These are phyloP conservation scores for Tilletia walkeri DNA, from an alignment of 1,284 basidiomycete genomes.

Conservation along the genomic window DNA sequence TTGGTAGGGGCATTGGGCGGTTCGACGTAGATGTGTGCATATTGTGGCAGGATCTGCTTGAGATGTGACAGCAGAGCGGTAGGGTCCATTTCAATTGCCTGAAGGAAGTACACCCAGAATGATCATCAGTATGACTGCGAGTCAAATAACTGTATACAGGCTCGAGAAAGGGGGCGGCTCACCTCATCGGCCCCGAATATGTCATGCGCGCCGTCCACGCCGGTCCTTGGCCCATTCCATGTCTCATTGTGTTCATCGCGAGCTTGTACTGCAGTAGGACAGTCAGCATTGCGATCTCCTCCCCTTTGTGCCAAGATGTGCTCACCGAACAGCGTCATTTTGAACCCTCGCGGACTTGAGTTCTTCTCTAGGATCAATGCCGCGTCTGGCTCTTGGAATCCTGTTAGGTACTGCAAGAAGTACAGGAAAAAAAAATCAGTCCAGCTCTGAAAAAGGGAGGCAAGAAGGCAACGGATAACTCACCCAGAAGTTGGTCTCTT, in stretches of 20 bases:
- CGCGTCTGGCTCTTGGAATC: slow-evolving; percentile 89
- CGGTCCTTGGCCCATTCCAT: slow-evolving; percentile 81
- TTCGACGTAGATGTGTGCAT: slow-evolving; percentile 51
- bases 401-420: slow-evolving; percentile 85
- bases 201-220: slow-evolving; percentile 42
- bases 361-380: slow-evolving; percentile 65
- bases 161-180: neutral
- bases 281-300: too few species aligned
- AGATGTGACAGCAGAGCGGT: slow-evolving; percentile 36
- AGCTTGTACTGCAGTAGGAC: slow-evolving; percentile 58
- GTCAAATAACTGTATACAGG: neutral
- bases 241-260: slow-evolving; percentile 75
- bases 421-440: too few species aligned
- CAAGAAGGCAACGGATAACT: neutral
- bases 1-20: slow-evolving; percentile 37
- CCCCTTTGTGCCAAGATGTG: too few species aligned
- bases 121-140: neutral
- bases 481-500: slow-evolving; percentile 56
- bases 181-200: slow-evolving; percentile 54
- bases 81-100: slow-evolving; percentile 39
- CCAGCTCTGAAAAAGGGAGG: too few species aligned
- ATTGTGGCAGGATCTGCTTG: slow-evolving; percentile 36
- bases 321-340: slow-evolving; percentile 76
- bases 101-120: neutral
- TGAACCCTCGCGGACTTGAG: slow-evolving; percentile 68